phyloP scores from a whole-genome alignment of 1,284 basidiomycete genomes.

The Meripilus lineatus region DNA sequence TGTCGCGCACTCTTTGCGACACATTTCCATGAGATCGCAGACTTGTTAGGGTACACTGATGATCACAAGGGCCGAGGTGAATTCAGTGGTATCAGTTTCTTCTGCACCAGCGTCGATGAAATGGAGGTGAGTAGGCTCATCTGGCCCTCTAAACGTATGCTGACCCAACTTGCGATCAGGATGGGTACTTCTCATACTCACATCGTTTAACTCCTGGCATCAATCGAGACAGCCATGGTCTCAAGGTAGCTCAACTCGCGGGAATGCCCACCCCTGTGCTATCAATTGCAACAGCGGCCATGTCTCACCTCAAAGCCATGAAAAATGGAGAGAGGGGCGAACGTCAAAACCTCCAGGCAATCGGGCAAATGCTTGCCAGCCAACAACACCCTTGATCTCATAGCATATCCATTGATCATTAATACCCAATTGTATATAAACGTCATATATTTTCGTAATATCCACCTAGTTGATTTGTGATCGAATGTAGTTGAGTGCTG shows the following conservation, averaged over 20 bases:
- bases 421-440: no score
- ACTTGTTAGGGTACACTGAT: slow-evolving; percentile 66
- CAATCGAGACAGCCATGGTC: slow-evolving; percentile 88
- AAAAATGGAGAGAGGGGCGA: slow-evolving; percentile 11
- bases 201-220: slow-evolving; percentile 81
- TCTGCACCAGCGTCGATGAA: slow-evolving; percentile 85
- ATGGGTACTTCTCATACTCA: slow-evolving; percentile 77
- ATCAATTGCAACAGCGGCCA: slow-evolving; percentile 48
- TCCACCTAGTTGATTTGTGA: slow-evolving; percentile 35
- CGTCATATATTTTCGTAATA: slow-evolving; percentile 1
- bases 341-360: slow-evolving; percentile 21
- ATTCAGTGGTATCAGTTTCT: slow-evolving; percentile 72
- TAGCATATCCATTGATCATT: no score
- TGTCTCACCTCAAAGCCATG: slow-evolving; percentile 26
- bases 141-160: not conserved
- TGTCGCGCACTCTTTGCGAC: slow-evolving; percentile 93
- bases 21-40: slow-evolving; percentile 92
- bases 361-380: slow-evolving; percentile 29
- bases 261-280: slow-evolving; percentile 74
- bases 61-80: slow-evolving; percentile 35
- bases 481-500: slow-evolving; percentile 82
- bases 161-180: slow-evolving; percentile 38
- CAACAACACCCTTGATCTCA: no score
- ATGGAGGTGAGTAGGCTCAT: slow-evolving; percentile 45
- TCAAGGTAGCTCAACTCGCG: slow-evolving; percentile 87